These are phyloP conservation scores for Amanita pallidorosea DNA, from an alignment of 768 basidiomycete genomes.

Conservation along the genomic window DNA sequence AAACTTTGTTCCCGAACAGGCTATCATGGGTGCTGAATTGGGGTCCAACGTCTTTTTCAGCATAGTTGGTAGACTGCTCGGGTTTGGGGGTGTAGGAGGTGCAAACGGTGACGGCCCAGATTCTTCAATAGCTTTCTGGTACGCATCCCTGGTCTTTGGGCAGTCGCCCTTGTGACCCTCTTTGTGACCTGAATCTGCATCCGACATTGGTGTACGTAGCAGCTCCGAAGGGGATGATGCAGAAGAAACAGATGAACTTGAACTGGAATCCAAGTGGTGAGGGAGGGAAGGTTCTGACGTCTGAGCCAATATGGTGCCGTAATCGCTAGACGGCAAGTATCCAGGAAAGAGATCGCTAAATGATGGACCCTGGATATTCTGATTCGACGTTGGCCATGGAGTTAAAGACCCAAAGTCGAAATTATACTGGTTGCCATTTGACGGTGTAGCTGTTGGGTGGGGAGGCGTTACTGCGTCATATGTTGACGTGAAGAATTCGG, in stretches of 20 bases:
- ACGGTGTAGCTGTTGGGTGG: not conserved
- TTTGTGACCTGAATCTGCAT: not conserved
- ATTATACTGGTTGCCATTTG: slow-evolving; percentile 25
- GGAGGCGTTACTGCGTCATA: slow-evolving; percentile 33
- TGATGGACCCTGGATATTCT: slow-evolving; percentile 22
- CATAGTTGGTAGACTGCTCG: slow-evolving; percentile 9
- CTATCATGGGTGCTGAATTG: slow-evolving; percentile 40
- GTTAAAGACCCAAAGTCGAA: slow-evolving; percentile 37
- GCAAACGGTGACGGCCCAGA: slow-evolving; percentile 58
- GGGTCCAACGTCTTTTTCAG: slow-evolving; percentile 32
- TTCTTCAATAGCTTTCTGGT: slow-evolving; percentile 32
- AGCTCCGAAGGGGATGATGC: slow-evolving; percentile 22
- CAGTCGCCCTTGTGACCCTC: slow-evolving; percentile 19
- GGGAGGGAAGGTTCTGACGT: not conserved
- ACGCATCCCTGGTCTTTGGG: slow-evolving; percentile 46
- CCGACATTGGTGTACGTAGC: slow-evolving; percentile 4
- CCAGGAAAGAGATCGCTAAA: slow-evolving; percentile 36
- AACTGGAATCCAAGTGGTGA: slow-evolving; percentile 12
- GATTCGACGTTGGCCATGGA: slow-evolving; percentile 27
- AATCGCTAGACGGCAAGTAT: not conserved
- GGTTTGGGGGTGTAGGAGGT: slow-evolving; percentile 17
- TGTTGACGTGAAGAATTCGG: slow-evolving; percentile 65
- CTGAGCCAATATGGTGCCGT: not conserved
- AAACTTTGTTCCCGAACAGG: slow-evolving; percentile 57
- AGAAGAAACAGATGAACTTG: slow-evolving; percentile 26